Percentiles rank a stretch among this genome's conserved stretches.
phyloP scores from a whole-genome alignment of 169 alveolate genomes.

The Babesia ovata region DNA sequence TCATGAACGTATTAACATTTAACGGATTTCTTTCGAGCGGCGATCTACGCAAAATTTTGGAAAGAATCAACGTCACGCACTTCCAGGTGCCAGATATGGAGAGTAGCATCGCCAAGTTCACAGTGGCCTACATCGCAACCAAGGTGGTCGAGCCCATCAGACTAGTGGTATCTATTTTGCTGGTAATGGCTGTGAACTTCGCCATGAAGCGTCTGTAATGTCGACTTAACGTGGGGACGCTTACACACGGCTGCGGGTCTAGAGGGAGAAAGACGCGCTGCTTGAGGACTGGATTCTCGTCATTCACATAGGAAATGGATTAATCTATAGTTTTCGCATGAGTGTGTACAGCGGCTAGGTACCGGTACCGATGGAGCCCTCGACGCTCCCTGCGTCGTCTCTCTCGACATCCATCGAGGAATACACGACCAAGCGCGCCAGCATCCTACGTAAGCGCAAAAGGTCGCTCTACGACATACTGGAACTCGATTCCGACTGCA shows the following conservation, averaged over 20 bases:
- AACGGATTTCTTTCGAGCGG: constrained; percentile 46
- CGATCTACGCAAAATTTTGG: constrained; percentile 42
- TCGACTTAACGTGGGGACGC: constrained; percentile 2
- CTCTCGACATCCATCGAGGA: constrained; percentile 42
- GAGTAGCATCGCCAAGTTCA: constrained; percentile 60
- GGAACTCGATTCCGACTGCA: constrained; percentile 58
- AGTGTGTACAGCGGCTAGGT: background rate
- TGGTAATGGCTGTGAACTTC: constrained; percentile 34
- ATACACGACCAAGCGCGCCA: constrained; percentile 26
- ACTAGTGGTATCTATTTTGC: constrained; percentile 52
- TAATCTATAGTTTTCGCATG: too few species aligned
- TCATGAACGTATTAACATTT: constrained; percentile 50
- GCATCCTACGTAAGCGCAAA: background rate
- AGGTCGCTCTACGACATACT: constrained; percentile 41
- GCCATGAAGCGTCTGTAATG: constrained; percentile 6
- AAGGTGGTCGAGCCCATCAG: constrained; percentile 66
- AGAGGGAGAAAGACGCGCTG: background rate
- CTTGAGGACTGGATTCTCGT: background rate
- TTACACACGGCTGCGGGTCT: constrained; percentile 8
- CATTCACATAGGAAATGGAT: too few species aligned
- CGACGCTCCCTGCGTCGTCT: background rate
- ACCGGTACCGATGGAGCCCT: background rate
- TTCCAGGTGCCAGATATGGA: constrained; percentile 67
- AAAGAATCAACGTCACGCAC: constrained; percentile 39
- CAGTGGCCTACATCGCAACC: constrained; percentile 68